Percentiles rank a stretch among this genome's conserved stretches.
phyloP scores from a whole-genome alignment of 2,329 filamentous ascomycete genomes.

The Cryphonectria carpinicola region DNA sequence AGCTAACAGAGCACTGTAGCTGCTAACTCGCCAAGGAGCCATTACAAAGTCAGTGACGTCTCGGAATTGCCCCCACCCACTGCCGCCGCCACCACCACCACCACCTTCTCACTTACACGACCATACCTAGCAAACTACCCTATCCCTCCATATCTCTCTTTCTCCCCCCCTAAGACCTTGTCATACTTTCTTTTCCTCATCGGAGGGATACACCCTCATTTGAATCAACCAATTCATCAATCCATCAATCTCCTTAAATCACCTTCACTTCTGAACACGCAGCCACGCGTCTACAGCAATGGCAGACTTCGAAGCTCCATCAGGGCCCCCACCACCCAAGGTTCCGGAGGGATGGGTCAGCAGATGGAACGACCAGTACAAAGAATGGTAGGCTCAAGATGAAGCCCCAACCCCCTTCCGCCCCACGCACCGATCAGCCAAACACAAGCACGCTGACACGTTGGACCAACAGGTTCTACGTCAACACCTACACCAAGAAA shows the following conservation, averaged over 20 bases:
- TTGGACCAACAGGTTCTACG: conserved; percentile 71
- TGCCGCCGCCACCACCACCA: too few relatives aligned
- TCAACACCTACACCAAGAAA: conserved; percentile 84
- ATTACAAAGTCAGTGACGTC: conserved; percentile 14
- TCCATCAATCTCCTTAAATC: neutral
- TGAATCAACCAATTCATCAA: neutral
- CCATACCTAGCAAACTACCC: neutral
- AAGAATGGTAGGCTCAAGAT: conserved; percentile 62
- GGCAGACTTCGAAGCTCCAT: conserved; percentile 58
- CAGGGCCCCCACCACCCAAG: conserved; percentile 60
- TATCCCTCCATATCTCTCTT: neutral
- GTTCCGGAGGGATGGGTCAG: conserved; percentile 83
- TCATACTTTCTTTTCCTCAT: neutral
- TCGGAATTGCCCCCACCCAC: conserved; percentile 19
- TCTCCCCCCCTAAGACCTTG: neutral
- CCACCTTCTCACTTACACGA: conserved; percentile 17
- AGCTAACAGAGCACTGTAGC: neutral
- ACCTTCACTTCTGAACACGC: neutral
- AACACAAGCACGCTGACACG: conserved; percentile 4
- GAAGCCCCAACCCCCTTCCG: neutral
- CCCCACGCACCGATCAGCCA: conserved; percentile 1
- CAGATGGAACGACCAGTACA: conserved; percentile 85
- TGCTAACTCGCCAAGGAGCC: neutral
- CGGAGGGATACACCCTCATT: neutral
- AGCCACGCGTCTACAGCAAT: conserved; percentile 39